Evolutionary conservation across 441 rosid species (phyloP), one percentile per base, ranked within the genome.

Genomic region (Aleurites moluccanus): DNA sequence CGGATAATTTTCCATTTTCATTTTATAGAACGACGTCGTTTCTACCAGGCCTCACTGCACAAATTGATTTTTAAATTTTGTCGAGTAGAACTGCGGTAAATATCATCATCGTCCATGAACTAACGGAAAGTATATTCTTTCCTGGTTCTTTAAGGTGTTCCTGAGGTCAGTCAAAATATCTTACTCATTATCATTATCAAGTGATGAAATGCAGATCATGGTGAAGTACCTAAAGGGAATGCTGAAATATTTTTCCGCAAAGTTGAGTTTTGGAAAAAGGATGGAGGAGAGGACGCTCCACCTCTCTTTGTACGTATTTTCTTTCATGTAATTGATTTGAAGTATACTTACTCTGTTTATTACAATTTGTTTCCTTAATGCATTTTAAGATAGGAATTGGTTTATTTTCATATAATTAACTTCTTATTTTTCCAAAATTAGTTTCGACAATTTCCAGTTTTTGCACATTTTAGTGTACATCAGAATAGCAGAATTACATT

Each of bases 301-400:
- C 96, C 98, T 86, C 90, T 93, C 82, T 91, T 93, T 93, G 98
- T 93, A 88, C 85, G 97, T 88, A 87, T 82, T 86, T 74, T 85
- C 72, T 80, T 81, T 57, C 64, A 60, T 18, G 6, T 8, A 35
- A 20, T 10, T 63, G 8, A 35, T 10, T 35, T 35, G 23, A 6
- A 4, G 6, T 25, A 25, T 59, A 18, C 16, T 23, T 59, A 3
- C 1, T 59, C 33, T 10, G 3, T 59, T 11, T 25, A n/a, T n/a
- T n/a, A n/a, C n/a, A n/a, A n/a, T n/a, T n/a, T n/a, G n/a, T 6
- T 53, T 49, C 15, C 2, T 49, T 38, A 38, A 38, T 38, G 40
- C 40, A 38, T 38, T 38, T 6, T 38, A 38, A 38, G 40, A 6
- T 6, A 38, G 40, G 8, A 35, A 35, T 5, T 35, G 40, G n/a